phyloP scores from a whole-genome alignment of 1,139 yeast genomes.

The Candida sojae region DNA sequence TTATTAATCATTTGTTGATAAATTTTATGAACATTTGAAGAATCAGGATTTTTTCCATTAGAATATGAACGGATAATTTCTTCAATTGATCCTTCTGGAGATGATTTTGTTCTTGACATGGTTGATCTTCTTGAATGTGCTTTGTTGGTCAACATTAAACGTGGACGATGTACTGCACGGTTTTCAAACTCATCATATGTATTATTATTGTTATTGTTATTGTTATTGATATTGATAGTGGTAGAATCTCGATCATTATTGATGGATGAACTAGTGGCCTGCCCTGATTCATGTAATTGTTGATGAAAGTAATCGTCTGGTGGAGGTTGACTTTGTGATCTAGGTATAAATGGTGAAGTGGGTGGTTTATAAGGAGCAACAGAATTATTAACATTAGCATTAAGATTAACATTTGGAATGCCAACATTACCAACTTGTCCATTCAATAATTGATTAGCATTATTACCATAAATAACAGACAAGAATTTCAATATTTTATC shows the following conservation, averaged over 20 bases:
- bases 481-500: slow-evolving; percentile 85
- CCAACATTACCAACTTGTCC: slow-evolving; percentile 22
- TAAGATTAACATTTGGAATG: background rate
- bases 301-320: slow-evolving; percentile 8
- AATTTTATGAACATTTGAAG: slow-evolving; percentile 26
- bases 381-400: slow-evolving; percentile 5
- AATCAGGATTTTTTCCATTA: slow-evolving; percentile 7
- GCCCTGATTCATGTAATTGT: background rate
- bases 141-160: slow-evolving; percentile 46
- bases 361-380: slow-evolving; percentile 10
- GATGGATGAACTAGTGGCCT: background rate
- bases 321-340: slow-evolving; percentile 10
- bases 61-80: slow-evolving; percentile 37
- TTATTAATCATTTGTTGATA: slow-evolving; percentile 33
- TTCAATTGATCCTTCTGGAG: slow-evolving; percentile 31
- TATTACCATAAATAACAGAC: slow-evolving; percentile 81
- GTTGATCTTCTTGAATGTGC: slow-evolving; percentile 28
- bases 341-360: slow-evolving; percentile 9
- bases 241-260: background rate
- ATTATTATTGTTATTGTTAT: background rate
- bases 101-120: slow-evolving; percentile 11
- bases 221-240: slow-evolving; percentile 7
- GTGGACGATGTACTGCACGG: slow-evolving; percentile 31
- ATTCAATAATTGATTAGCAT: slow-evolving; percentile 49
- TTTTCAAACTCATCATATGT: slow-evolving; percentile 8